Conservation (phyloP, 2,329 filamentous ascomycete genomes). For the Fusarium citri region DNA sequence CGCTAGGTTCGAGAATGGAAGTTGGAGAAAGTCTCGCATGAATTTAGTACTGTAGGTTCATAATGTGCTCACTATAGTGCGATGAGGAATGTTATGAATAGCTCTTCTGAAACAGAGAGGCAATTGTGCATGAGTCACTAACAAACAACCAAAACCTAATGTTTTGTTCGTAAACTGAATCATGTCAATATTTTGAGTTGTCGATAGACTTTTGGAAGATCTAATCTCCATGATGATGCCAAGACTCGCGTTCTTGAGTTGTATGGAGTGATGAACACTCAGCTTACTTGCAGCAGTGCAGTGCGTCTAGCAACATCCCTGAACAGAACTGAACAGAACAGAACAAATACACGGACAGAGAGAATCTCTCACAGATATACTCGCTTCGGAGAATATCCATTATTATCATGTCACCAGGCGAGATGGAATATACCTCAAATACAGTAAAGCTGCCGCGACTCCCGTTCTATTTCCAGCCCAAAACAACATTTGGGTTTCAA, state of each 20-base stretch:
- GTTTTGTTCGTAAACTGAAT: conserved; percentile 2
- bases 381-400: conserved; percentile 2
- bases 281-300: conserved; percentile 11
- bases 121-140: background rate
- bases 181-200: conserved; percentile 20
- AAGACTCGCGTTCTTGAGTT: conserved; percentile 24
- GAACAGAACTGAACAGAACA: background rate
- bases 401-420: background rate
- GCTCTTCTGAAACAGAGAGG: conserved; percentile 7
- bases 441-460: background rate
- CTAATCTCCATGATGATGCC: conserved; percentile 27
- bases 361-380: background rate
- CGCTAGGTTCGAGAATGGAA: background rate
- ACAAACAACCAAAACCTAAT: background rate
- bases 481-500: conserved; percentile 27
- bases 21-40: conserved; percentile 7
- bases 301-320: conserved; percentile 6
- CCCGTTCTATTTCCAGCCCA: conserved; percentile 7
- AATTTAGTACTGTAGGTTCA: background rate
- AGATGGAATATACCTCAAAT: conserved; percentile 9
- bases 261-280: background rate
- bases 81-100: conserved; percentile 26
- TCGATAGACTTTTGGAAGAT: conserved; percentile 8
- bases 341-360: background rate
- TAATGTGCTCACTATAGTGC: conserved; percentile 10